These are phyloP conservation scores for Aspergillus mulundensis DNA, from an alignment of 495 filamentous ascomycete genomes.

Conservation along the genomic window DNA sequence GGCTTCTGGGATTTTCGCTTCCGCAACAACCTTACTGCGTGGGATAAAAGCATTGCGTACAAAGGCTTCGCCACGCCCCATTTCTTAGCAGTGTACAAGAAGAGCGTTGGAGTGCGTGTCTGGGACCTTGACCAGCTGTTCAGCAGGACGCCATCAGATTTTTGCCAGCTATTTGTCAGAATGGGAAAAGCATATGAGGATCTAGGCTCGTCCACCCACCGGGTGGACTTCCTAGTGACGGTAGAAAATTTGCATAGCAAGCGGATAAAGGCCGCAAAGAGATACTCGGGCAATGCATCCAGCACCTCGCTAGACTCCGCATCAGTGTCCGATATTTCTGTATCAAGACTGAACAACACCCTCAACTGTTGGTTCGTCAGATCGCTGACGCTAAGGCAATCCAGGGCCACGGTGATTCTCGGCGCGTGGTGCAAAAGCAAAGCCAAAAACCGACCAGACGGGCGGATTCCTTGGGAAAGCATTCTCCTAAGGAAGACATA, in stretches of 20 bases:
- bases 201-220: slow-evolving; percentile 21
- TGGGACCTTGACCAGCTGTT: neutral
- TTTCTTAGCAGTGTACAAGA: slow-evolving; percentile 17
- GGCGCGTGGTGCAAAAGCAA: slow-evolving; percentile 44
- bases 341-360: slow-evolving; percentile 29
- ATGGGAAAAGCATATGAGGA: slow-evolving; percentile 32
- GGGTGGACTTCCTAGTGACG: neutral
- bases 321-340: slow-evolving; percentile 14
- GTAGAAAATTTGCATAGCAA: slow-evolving; percentile 39
- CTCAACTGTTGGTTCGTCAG: slow-evolving; percentile 32
- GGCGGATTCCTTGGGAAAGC: slow-evolving; percentile 41
- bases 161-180: too few species aligned
- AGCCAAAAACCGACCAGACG: slow-evolving; percentile 39
- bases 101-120: slow-evolving; percentile 18
- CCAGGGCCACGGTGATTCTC: slow-evolving; percentile 34
- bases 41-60: slow-evolving; percentile 33
- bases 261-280: slow-evolving; percentile 48
- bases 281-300: slow-evolving; percentile 29
- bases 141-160: too few species aligned
- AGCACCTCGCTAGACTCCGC: slow-evolving; percentile 20
- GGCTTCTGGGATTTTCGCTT: slow-evolving; percentile 27
- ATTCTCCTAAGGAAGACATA: slow-evolving; percentile 54
- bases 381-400: slow-evolving; percentile 37
- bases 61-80: slow-evolving; percentile 10
- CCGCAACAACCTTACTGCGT: slow-evolving; percentile 42